Percentiles rank a stretch among this genome's conserved stretches.
phyloP scores from a whole-genome alignment of 2,329 filamentous ascomycete species.

The Trichoderma hamatum region DNA sequence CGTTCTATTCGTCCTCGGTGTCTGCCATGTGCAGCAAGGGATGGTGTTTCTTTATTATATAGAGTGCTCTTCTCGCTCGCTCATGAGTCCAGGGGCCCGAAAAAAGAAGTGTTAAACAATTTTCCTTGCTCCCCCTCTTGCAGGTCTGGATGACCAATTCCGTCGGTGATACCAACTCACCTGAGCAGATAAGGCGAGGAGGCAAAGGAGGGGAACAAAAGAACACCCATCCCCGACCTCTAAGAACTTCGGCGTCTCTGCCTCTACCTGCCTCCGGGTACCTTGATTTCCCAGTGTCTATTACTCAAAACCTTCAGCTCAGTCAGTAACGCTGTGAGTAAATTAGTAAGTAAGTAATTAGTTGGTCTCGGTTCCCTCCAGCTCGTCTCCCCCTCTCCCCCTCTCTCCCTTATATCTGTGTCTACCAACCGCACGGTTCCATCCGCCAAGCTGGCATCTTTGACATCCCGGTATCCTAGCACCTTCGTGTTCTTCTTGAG shows the following conservation, averaged over 20 bases:
- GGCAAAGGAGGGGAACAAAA: slow-evolving; percentile 16
- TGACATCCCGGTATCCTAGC: slow-evolving; percentile 11
- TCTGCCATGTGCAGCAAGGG: neutral
- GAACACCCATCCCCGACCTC: neutral
- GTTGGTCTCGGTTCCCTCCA: neutral
- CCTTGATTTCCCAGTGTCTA: neutral
- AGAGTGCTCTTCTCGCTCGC: neutral
- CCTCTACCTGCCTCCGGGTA: neutral
- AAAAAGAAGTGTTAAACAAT: neutral
- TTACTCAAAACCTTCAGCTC: neutral
- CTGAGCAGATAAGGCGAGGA: slow-evolving; percentile 10
- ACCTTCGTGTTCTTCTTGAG: slow-evolving; percentile 11
- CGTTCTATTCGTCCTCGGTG: slow-evolving; percentile 1
- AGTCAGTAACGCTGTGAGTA: neutral
- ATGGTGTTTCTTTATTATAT: slow-evolving; percentile 1
- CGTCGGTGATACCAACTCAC: slow-evolving; percentile 22
- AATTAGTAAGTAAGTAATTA: neutral
- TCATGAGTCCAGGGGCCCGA: neutral
- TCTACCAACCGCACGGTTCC: slow-evolving; percentile 14
- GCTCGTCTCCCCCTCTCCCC: neutral
- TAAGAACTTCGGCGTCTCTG: neutral
- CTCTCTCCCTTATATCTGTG: neutral
- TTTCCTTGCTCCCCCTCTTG: neutral
- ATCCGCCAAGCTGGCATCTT: slow-evolving; percentile 20
- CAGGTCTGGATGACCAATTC: slow-evolving; percentile 7